Evolutionary conservation across 2,329 filamentous ascomycete species (phyloP), one percentile per base, ranked within the genome.

Genomic region (Aspergillus arachidicola): DNA sequence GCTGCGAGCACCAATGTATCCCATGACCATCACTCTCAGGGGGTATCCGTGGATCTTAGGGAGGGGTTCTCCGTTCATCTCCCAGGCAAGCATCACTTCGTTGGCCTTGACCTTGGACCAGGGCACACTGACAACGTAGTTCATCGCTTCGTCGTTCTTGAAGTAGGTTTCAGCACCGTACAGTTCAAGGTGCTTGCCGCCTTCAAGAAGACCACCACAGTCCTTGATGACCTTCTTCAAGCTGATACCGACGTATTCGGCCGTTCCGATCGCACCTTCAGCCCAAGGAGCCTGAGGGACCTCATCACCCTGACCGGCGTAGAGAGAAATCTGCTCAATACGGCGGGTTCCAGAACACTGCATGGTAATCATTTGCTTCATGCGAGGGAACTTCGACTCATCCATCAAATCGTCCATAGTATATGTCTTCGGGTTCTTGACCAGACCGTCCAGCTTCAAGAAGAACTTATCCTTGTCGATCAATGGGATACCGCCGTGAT

Each of bases 111-210:
- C 88, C 74, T 92, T 92, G 7, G 84, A 83, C 80, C 84, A 89
- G 0, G 90, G 89, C 0, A 91, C 87, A 16, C 83, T 86, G 55
- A 91, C 87, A 23, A 85, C 80, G 68, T 91, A 92, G 74, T 92
- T 92, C 78, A 85, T 86, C 0, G 84, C 82, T 51, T 89, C 78
- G 19, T 84, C 82, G 57, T 87, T 85, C 74, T 92, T 92, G 80
- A 92, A 89, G 70, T 92, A 92, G 0, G 88, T 90, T 62, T 92
- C 90, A 1, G 87, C 89, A 0, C 90, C 90, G 62, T 86, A 87
- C 56, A 92, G 84, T 67, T 92, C 89, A 14, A 92, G 74, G 66
- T 92, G 88, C 62, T 86, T 84, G 0, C 81, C 87, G 1, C 80
- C 78, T 0, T 81, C 76, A 28, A 78, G 72, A 2, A 91, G 76